Base-by-base conservation (phyloP, 2,329 filamentous ascomycete species). In the Cladophialophora exuberans region DNA sequence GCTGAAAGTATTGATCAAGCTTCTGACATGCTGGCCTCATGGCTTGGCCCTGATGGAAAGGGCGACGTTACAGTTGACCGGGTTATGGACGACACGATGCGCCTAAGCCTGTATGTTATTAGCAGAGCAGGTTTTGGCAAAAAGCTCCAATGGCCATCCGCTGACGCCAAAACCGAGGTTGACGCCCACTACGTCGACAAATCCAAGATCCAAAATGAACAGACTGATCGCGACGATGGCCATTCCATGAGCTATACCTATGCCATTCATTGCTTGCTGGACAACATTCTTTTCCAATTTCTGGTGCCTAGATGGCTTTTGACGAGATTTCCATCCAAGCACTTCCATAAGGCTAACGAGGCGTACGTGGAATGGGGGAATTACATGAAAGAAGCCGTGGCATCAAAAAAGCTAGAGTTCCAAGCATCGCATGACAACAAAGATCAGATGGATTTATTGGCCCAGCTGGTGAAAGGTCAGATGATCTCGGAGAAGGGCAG, bases 91-190 rank as follows among this genome's bases (percentile, higher is more conserved):
- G 87, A 90, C 62, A 84, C 85, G 1, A 90, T 89, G 84, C 75
- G 78, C 46, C 68, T 84, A 58, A 79, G 78, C 50, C 67, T 85
- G 39, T 78, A 83, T 63, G 77, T 84, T 39, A 84, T 85, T 62
- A 83, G 84, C 59, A 83, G 83, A 57, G 86, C 89, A 51, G 89
- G 88, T 0, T 92, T 92, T 66, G 88, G 87, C 3, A 73, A 79
- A 48, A 71, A 75, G n/a, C 69, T 80, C 30, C 62, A 71, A 13
- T 82, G 79, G 79, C 83, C 88, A 1, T 85, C 86, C 23, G 80
- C 89, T 70, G 70, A 76, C 39, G 66, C 56, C 26, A 42, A 59
- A 28, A 50, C 47, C 15, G 52, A 59, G 10, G 68, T 77, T 58
- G 73, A 71, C 42, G 81, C 81, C 64, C 82, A 56, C 30, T 62